A percentile compares a stretch with the other conserved stretches of the same genome.
Evolutionary conservation across 805 yeast species (phyloP).

Genomic region (Yarrowia deformans): DNA sequence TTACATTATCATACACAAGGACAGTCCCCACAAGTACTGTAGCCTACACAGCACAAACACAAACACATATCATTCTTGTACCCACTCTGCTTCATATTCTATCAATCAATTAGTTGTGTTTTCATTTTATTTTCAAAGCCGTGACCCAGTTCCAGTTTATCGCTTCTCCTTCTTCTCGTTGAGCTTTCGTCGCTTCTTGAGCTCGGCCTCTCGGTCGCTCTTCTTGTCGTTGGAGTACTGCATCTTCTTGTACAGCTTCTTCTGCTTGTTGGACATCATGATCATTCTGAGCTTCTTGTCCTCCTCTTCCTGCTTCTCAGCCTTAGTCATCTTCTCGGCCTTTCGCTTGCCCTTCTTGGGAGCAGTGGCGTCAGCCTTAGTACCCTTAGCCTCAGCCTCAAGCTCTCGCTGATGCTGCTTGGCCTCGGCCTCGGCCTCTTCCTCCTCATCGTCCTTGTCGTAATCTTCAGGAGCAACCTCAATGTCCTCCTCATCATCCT

Average conservation of each 20-base stretch:
- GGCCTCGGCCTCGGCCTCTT: slow-evolving; percentile 59
- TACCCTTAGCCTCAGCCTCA: slow-evolving; percentile 90
- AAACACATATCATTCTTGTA: neutral
- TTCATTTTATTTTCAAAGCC: slow-evolving; percentile 13
- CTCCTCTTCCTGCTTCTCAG: slow-evolving; percentile 65
- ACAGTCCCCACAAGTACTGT: too few species aligned
- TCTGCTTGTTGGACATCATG: slow-evolving; percentile 98
- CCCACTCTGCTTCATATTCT: slow-evolving; percentile 3
- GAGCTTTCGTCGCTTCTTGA: slow-evolving; percentile 66
- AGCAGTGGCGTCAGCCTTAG: slow-evolving; percentile 54
- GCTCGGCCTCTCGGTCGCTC: slow-evolving; percentile 74
- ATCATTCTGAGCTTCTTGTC: slow-evolving; percentile 92
- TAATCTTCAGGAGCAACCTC: slow-evolving; percentile 62
- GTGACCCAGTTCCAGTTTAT: slow-evolving; percentile 38
- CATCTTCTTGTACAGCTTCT: slow-evolving; percentile 93
- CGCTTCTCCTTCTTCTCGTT: slow-evolving; percentile 46
- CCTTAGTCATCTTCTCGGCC: slow-evolving; percentile 45
- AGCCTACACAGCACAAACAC: neutral
- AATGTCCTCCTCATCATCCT: slow-evolving; percentile 60
- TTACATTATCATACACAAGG: too few species aligned
- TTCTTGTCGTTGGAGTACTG: slow-evolving; percentile 87
- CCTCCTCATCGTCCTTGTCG: slow-evolving; percentile 57
- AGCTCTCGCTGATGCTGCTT: slow-evolving; percentile 78
- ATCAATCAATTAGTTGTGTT: slow-evolving; percentile 37
- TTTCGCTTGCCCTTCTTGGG: slow-evolving; percentile 53